Evolutionary conservation across 345 rosid genomes (phyloP).

Genomic region (Cardamine occulta): DNA sequence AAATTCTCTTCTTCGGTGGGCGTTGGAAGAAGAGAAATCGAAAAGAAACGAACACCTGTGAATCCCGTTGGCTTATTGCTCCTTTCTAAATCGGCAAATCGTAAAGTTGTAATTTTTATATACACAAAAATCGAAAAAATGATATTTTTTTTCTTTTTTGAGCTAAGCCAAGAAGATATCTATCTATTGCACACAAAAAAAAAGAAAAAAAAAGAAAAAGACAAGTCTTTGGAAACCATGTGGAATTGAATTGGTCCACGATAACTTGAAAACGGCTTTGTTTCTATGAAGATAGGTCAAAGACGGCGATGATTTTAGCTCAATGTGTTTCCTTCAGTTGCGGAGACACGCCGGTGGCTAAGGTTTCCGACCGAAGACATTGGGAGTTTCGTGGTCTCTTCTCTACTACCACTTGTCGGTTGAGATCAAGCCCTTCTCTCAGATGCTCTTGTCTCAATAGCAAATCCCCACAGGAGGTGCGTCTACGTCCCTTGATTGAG

Average conservation of each 20-base stretch:
- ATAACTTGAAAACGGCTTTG: conserved; percentile 20
- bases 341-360: conserved; percentile 2
- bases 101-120: not conserved
- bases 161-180: not conserved
- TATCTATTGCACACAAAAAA: not conserved
- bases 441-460: conserved; percentile 30
- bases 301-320: conserved; percentile 31
- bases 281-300: not conserved
- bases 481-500: not conserved
- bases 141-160: not conserved
- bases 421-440: conserved; percentile 9
- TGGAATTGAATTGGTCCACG: not conserved
- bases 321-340: conserved; percentile 27
- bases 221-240: conserved; percentile 21
- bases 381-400: conserved; percentile 20
- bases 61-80: not conserved
- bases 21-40: conserved; percentile 17
- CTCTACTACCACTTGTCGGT: conserved; percentile 4
- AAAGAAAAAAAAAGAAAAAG: not conserved
- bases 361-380: not conserved
- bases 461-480: conserved; percentile 24
- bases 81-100: conserved; percentile 5
- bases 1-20: conserved; percentile 17
- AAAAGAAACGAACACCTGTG: conserved; percentile 1
- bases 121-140: not conserved